Conservation (phyloP, 2,329 filamentous ascomycete genomes). For the Huntiella abstrusa region DNA sequence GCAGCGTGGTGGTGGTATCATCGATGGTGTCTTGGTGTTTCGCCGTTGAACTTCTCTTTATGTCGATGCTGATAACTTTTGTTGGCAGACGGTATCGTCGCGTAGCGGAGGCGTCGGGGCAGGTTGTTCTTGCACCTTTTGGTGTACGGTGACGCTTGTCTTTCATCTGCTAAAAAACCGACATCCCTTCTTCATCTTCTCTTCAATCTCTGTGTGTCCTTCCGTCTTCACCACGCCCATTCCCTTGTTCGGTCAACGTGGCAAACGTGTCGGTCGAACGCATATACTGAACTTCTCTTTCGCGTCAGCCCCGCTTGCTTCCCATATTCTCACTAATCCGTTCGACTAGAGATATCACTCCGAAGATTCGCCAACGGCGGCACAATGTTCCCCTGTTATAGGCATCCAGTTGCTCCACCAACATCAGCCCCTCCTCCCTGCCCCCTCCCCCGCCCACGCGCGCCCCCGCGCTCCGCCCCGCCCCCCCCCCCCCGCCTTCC, state of each 20-base stretch:
- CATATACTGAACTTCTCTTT: constrained; percentile 56
- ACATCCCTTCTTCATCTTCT: constrained; percentile 17
- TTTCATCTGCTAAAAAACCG: constrained; percentile 25
- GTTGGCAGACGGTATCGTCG: constrained; percentile 14
- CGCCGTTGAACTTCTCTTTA: constrained; percentile 40
- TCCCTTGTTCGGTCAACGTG: constrained; percentile 11
- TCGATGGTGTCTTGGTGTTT: constrained; percentile 16
- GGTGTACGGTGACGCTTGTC: constrained; percentile 7
- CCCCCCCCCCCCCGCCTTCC: too few species aligned
- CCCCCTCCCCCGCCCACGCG: too few species aligned
- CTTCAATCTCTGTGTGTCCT: constrained; percentile 15
- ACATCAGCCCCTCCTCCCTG: too few species aligned
- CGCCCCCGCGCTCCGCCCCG: too few species aligned
- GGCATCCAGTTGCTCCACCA: constrained; percentile 40
- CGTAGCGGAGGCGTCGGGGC: neutral
- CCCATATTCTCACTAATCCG: constrained; percentile 62
- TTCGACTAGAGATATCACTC: constrained; percentile 42
- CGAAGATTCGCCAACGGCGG: constrained; percentile 53
- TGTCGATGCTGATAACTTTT: constrained; percentile 16
- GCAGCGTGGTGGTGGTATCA: too few species aligned
- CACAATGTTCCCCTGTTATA: constrained; percentile 40
- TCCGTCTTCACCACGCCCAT: constrained; percentile 9
- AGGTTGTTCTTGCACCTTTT: too few species aligned
- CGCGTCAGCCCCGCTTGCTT: constrained; percentile 74
- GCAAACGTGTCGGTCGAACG: too few species aligned